Evolutionary conservation across 2,329 filamentous ascomycete species (phyloP).

Genomic region (Nothophaeocryptopus gaeumannii): DNA sequence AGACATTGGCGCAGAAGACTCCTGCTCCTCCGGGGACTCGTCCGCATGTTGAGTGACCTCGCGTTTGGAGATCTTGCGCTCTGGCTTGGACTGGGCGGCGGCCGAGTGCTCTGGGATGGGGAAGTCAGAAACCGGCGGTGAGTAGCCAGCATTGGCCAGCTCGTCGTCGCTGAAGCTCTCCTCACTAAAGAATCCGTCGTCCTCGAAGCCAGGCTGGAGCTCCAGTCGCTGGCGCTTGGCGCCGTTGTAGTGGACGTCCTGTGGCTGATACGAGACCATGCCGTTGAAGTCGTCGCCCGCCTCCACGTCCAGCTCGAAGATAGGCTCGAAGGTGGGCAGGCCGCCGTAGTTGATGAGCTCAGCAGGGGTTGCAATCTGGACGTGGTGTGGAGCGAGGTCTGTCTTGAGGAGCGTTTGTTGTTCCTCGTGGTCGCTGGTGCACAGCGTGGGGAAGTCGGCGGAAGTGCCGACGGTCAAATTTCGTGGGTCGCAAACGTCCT

Average conservation of each 20-base stretch:
- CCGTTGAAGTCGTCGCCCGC: constrained; percentile 69
- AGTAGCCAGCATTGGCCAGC: constrained; percentile 59
- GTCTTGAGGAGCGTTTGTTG: constrained; percentile 48
- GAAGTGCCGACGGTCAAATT: constrained; percentile 71
- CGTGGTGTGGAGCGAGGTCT: constrained; percentile 29
- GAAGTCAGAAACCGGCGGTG: constrained; percentile 56
- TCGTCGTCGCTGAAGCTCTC: constrained; percentile 74
- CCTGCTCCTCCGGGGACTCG: constrained; percentile 43
- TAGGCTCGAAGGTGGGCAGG: constrained; percentile 67
- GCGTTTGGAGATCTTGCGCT: constrained; percentile 32
- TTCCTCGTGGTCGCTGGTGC: constrained; percentile 56
- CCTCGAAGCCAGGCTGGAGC: constrained; percentile 62
- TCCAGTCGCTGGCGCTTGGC: constrained; percentile 72
- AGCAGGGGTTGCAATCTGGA: constrained; percentile 39
- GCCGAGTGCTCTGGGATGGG: constrained; percentile 34
- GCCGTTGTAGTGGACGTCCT: constrained; percentile 59
- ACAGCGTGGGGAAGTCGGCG: constrained; percentile 63
- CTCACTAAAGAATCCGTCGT: constrained; percentile 74
- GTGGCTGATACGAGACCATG: constrained; percentile 66
- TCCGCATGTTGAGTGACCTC: constrained; percentile 46
- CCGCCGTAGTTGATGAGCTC: constrained; percentile 55
- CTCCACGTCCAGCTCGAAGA: constrained; percentile 87
- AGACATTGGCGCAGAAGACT: constrained; percentile 43
- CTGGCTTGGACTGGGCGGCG: constrained; percentile 28
- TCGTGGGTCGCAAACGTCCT: constrained; percentile 80